Conservation (phyloP, 2,329 filamentous ascomycete genomes). For the Arthrobotrys pseudoclavata region DNA sequence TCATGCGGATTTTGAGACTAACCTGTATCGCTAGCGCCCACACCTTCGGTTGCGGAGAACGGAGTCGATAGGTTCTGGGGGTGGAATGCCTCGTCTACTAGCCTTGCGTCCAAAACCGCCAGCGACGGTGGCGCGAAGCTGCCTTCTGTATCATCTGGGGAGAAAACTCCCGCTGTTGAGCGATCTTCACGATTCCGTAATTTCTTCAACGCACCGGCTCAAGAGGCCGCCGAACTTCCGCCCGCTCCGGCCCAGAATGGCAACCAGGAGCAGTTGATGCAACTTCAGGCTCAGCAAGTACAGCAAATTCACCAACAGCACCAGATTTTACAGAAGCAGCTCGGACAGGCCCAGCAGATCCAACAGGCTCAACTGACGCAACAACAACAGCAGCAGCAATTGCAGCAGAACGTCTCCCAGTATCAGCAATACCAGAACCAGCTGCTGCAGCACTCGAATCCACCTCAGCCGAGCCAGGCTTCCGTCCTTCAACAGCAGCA, state of each 20-base stretch:
- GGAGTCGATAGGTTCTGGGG: constrained; percentile 69
- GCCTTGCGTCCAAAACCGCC: constrained; percentile 60
- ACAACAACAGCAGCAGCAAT: constrained; percentile 50
- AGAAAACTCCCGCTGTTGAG: constrained; percentile 64
- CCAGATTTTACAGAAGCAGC: constrained; percentile 59
- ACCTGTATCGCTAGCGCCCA: constrained; percentile 47
- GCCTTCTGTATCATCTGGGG: constrained; percentile 62
- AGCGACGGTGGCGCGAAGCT: constrained; percentile 63
- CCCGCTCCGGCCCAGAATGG: constrained; percentile 30
- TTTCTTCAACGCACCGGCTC: constrained; percentile 65
- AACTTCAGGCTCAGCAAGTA: constrained; percentile 40
- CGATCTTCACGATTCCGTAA: constrained; percentile 70
- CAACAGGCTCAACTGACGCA: constrained; percentile 36
- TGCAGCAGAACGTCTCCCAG: constrained; percentile 27
- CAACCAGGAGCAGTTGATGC: constrained; percentile 36
- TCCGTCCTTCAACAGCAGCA: constrained; percentile 24
- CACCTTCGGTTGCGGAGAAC: constrained; percentile 66
- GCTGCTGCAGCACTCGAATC: constrained; percentile 19
- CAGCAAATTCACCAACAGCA: constrained; percentile 50
- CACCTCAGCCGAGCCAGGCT: constrained; percentile 5
- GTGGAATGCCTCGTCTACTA: constrained; percentile 66
- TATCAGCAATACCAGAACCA: constrained; percentile 55
- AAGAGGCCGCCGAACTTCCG: constrained; percentile 33
- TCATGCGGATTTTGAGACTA: neutral
- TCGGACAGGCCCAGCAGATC: constrained; percentile 33